phyloP scores from a whole-genome alignment of 2,329 filamentous ascomycete genomes.

The Pseudomassariella vexata region DNA sequence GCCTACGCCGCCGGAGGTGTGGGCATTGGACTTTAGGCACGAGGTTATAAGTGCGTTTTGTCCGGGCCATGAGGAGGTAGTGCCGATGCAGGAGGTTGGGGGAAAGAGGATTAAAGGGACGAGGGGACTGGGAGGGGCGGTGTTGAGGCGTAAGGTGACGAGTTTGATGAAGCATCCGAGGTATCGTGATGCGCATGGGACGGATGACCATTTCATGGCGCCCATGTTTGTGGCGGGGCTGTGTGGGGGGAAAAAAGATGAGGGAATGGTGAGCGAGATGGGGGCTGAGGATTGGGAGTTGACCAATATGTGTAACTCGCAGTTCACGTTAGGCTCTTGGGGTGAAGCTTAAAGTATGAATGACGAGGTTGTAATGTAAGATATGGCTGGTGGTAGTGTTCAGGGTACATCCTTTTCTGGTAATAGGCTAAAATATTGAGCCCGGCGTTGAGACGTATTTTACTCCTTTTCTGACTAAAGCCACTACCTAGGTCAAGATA shows the following conservation, averaged over 20 bases:
- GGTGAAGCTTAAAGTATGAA: too few relatives aligned
- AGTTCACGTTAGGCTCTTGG: slow-evolving; percentile 47
- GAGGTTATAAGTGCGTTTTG: slow-evolving; percentile 54
- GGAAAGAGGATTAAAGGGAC: slow-evolving; percentile 4
- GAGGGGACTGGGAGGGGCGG: slow-evolving; percentile 36
- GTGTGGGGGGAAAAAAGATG: slow-evolving; percentile 41
- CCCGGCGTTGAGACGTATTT: too few relatives aligned
- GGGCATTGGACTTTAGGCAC: slow-evolving; percentile 62
- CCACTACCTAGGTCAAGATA: too few relatives aligned
- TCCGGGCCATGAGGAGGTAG: slow-evolving; percentile 28
- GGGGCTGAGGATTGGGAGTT: slow-evolving; percentile 62
- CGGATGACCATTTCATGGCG: slow-evolving; percentile 66
- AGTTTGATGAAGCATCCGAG: slow-evolving; percentile 63
- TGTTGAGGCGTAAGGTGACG: slow-evolving; percentile 47
- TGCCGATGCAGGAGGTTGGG: slow-evolving; percentile 8
- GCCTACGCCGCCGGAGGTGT: slow-evolving; percentile 49
- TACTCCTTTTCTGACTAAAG: too few relatives aligned
- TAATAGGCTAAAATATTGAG: too few relatives aligned
- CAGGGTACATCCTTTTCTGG: too few relatives aligned
- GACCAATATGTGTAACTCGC: slow-evolving; percentile 59
- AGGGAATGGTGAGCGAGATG: slow-evolving; percentile 32
- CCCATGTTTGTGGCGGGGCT: slow-evolving; percentile 58
- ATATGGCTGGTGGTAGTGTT: too few relatives aligned
- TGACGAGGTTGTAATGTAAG: too few relatives aligned
- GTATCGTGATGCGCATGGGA: slow-evolving; percentile 61